Conservation (phyloP, 805 yeast genomes). For the Saccharomycopsis sp. region DNA sequence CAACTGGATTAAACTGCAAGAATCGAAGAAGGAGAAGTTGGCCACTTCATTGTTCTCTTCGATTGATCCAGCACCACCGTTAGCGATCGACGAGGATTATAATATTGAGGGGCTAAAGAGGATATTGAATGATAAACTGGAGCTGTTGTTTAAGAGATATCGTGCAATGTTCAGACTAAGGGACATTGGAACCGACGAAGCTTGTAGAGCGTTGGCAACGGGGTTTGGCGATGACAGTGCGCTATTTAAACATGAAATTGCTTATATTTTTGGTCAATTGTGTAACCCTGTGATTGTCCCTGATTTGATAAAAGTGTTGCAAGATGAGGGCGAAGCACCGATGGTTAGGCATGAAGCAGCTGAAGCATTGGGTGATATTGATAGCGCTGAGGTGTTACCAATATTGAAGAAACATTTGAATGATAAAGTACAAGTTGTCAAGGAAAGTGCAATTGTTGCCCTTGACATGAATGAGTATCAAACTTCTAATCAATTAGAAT, state of each 20-base stretch:
- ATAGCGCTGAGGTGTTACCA: constrained; percentile 91
- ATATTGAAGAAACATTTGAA: constrained; percentile 70
- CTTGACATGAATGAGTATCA: constrained; percentile 91
- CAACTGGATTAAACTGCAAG: constrained; percentile 77
- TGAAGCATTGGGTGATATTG: constrained; percentile 95
- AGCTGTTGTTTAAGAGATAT: constrained; percentile 86
- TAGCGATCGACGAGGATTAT: constrained; percentile 56
- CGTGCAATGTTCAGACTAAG: constrained; percentile 98
- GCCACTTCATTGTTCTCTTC: constrained; percentile 76
- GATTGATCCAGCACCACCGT: constrained; percentile 98
- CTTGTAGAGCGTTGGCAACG: constrained; percentile 82
- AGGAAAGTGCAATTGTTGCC: constrained; percentile 96
- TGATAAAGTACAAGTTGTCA: constrained; percentile 83
- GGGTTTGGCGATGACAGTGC: constrained; percentile 92
- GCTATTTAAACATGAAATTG: constrained; percentile 93
- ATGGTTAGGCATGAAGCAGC: constrained; percentile 99
- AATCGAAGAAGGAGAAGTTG: constrained; percentile 51
- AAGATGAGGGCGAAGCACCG: constrained; percentile 76
- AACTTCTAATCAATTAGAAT: constrained; percentile 15
- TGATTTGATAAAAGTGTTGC: constrained; percentile 72
- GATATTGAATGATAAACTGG: constrained; percentile 66
- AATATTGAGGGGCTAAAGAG: constrained; percentile 58
- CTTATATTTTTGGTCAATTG: constrained; percentile 96
- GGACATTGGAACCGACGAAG: constrained; percentile 90
- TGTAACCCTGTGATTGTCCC: constrained; percentile 93